Evolutionary conservation across 306 rosid genomes (phyloP).

Genomic region (Citrullus amarus): DNA sequence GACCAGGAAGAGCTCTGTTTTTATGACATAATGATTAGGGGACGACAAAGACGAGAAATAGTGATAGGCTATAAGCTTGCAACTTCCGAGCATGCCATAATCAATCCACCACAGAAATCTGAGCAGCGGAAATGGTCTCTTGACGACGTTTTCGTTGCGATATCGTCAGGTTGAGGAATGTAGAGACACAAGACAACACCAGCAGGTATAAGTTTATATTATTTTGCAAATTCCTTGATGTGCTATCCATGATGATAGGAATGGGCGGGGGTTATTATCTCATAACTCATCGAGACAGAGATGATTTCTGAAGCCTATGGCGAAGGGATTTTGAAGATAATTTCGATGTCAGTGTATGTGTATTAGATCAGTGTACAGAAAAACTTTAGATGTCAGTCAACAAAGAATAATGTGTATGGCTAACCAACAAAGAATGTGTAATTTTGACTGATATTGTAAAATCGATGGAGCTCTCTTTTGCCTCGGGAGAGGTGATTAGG

Average conservation of each 20-base stretch:
- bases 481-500: not conserved
- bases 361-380: not conserved
- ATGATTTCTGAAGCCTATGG: not conserved
- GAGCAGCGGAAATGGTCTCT: slow-evolving; percentile 70
- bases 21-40: slow-evolving; percentile 78
- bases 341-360: not conserved
- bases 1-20: slow-evolving; percentile 87
- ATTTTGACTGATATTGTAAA: not conserved
- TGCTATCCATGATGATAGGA: not conserved
- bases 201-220: not conserved
- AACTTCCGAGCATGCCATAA: slow-evolving; percentile 57
- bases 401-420: not conserved
- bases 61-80: slow-evolving; percentile 74
- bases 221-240: not conserved
- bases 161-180: slow-evolving; percentile 40
- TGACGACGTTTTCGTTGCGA: slow-evolving; percentile 75
- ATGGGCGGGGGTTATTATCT: not conserved
- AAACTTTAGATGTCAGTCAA: not conserved
- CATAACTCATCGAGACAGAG: not conserved
- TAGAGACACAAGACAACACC: not conserved
- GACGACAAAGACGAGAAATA: slow-evolving; percentile 69
- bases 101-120: slow-evolving; percentile 63
- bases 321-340: not conserved
- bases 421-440: not conserved
- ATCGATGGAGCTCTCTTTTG: not conserved